Evolutionary conservation across 78 protist species (phyloP), one percentile per base, ranked within the genome.

Genomic region (Protostelium mycophagum): DNA sequence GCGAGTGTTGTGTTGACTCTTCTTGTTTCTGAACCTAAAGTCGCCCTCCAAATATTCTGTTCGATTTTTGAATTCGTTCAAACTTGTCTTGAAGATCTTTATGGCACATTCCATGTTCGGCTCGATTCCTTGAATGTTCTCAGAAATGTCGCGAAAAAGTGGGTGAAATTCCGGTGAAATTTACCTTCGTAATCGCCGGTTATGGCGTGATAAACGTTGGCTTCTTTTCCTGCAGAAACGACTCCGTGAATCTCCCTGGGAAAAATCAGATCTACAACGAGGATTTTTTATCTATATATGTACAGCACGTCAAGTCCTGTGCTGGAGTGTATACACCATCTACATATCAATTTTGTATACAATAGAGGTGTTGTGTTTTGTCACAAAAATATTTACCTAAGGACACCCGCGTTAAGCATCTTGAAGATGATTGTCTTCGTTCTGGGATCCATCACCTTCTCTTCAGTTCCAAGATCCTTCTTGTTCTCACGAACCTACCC

Each of bases 171-270:
- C n/a, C n/a, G n/a, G n/a, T n/a, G n/a, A n/a, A n/a, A n/a, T 16
- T 51, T 16, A 51, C 73, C 86, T 85, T 85, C 63, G 16, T 36
- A 85, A 35, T 36, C 37, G 88, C 88, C 88, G 84, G 63, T 37
- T 23, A 29, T n/a, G 1, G 88, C 88, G 63, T 86, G 88, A 36
- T 86, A 86, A 23, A 86, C 88, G 63, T 38, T 86, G 84, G 88
- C 88, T n/a, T 86, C 88, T n/a, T 86, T 86, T 29, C 88, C 88
- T 34, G 88, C 28, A n/a, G 63, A 35, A 28, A 86, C 84, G 9
- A 86, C 88, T 1, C 88, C 88, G 63, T 36, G 35, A n/a, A 86
- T 25, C 63, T 86, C 88, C 9, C 63, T 29, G 63, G n/a, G n/a
- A n/a, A n/a, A n/a, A n/a, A n/a, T n/a, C n/a, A n/a, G n/a, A n/a